A percentile compares a stretch with the other conserved stretches of the same genome.
phyloP scores from a whole-genome alignment of 257 asterid species.

The Gentiana dahurica region DNA sequence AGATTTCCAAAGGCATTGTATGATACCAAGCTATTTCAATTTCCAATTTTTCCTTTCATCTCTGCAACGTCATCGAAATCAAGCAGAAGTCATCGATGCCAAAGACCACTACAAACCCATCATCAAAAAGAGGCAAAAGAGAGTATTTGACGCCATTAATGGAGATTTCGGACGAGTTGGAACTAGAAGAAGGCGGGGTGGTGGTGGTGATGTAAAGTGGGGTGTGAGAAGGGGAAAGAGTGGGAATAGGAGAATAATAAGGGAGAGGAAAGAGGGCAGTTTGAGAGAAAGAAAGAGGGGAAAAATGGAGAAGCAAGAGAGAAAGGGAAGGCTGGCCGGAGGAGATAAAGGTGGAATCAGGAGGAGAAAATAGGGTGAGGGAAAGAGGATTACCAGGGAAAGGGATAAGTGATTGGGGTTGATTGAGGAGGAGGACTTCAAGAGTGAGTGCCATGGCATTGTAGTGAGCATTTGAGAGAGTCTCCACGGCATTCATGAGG shows the following conservation, averaged over 20 bases:
- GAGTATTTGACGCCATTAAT: conserved; percentile 38
- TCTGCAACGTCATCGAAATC: too few species aligned
- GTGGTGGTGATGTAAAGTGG: conserved; percentile 38
- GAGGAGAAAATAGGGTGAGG: conserved; percentile 69
- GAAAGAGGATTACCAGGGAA: conserved; percentile 9
- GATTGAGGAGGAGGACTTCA: conserved; percentile 23
- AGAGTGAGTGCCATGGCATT: conserved; percentile 64
- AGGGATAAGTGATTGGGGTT: conserved; percentile 9
- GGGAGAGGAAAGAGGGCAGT: conserved; percentile 54
- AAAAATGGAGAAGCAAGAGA: conserved; percentile 58
- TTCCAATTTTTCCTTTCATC: too few species aligned
- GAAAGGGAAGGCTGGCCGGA: conserved; percentile 63
- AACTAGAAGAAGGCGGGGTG: conserved; percentile 8
- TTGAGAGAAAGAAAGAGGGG: conserved; percentile 53
- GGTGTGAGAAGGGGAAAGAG: conserved; percentile 38
- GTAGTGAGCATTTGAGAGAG: conserved; percentile 54
- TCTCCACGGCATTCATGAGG: conserved; percentile 49
- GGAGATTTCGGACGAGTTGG: conserved; percentile 15
- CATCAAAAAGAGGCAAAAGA: conserved; percentile 45
- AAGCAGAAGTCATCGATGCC: conserved; percentile 29
- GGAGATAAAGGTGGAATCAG: conserved; percentile 40
- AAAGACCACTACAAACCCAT: conserved; percentile 48
- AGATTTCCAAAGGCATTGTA: too few species aligned
- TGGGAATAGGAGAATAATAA: conserved; percentile 38
- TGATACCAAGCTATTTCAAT: too few species aligned